Conservation (phyloP, 768 basidiomycete genomes). For the Pleurotus platypus region DNA sequence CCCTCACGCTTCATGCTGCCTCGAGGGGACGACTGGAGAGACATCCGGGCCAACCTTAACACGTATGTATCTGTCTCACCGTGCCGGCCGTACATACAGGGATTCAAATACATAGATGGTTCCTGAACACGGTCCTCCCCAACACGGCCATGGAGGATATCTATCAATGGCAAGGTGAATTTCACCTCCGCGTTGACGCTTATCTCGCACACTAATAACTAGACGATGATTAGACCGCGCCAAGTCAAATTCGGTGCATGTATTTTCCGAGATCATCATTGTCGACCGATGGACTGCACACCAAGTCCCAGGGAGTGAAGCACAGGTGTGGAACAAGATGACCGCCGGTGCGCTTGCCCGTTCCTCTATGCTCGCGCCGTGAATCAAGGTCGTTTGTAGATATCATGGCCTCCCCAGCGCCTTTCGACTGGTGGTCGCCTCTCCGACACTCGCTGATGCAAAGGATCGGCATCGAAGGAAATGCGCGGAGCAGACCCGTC, state of each 20-base stretch:
- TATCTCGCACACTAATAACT: background rate
- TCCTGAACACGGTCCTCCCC: conserved; percentile 2
- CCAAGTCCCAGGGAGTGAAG: background rate
- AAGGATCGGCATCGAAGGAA: background rate
- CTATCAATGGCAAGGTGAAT: background rate
- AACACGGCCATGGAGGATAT: conserved; percentile 1
- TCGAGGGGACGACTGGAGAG: conserved; percentile 5
- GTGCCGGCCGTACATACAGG: no score
- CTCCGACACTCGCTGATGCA: conserved; percentile 3
- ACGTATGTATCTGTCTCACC: background rate
- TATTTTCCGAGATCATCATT: conserved; percentile 2
- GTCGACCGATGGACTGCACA: conserved; percentile 6
- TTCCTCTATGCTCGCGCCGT: background rate
- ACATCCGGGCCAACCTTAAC: background rate
- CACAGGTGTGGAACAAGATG: conserved; percentile 8
- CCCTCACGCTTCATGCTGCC: background rate
- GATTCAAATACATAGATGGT: background rate
- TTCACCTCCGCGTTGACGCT: background rate
- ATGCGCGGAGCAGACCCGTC: background rate
- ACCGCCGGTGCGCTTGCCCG: background rate
- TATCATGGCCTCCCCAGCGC: background rate
- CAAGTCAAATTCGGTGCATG: background rate
- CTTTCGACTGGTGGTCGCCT: conserved; percentile 6
- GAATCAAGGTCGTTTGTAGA: background rate
- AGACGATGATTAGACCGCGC: background rate